phyloP scores from a whole-genome alignment of 208 protist species.

The Leishmania guyanensis region DNA sequence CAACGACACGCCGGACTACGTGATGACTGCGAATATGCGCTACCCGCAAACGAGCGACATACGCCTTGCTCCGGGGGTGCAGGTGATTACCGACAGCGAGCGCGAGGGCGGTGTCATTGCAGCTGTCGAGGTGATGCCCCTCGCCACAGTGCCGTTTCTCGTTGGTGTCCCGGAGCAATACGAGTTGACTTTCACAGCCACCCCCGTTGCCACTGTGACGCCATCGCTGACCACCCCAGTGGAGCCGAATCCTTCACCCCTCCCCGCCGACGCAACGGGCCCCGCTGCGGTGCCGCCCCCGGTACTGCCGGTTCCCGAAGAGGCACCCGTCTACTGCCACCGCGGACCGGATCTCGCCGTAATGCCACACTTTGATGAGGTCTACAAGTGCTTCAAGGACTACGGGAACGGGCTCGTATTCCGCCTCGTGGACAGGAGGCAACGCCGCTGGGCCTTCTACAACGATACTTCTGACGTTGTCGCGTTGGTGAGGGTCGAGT shows the following conservation, averaged over 20 bases:
- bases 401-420: slow-evolving; percentile 81
- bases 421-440: slow-evolving; percentile 54
- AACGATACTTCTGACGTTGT: slow-evolving; percentile 71
- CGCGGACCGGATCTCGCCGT: slow-evolving; percentile 45
- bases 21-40: slow-evolving; percentile 66
- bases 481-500: slow-evolving; percentile 52
- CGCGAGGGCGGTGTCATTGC: slow-evolving; percentile 49
- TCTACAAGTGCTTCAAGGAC: slow-evolving; percentile 82
- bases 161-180: slow-evolving; percentile 51
- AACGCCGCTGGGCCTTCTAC: slow-evolving; percentile 72
- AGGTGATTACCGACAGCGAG: slow-evolving; percentile 29
- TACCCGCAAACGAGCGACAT: slow-evolving; percentile 31
- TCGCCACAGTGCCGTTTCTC: slow-evolving; percentile 63
- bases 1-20: slow-evolving; percentile 82
- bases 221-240: background rate
- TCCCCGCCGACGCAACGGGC: background rate
- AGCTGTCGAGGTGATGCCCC: slow-evolving; percentile 53
- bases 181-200: slow-evolving; percentile 61
- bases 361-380: slow-evolving; percentile 42
- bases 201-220: slow-evolving; percentile 28
- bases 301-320: slow-evolving; percentile 12
- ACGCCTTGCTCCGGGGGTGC: slow-evolving; percentile 42
- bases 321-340: slow-evolving; percentile 42
- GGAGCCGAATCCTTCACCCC: background rate
- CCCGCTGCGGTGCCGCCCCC: background rate